Base-by-base conservation (phyloP, 257 asterid genomes). In the Solanum pinnatisectum region DNA sequence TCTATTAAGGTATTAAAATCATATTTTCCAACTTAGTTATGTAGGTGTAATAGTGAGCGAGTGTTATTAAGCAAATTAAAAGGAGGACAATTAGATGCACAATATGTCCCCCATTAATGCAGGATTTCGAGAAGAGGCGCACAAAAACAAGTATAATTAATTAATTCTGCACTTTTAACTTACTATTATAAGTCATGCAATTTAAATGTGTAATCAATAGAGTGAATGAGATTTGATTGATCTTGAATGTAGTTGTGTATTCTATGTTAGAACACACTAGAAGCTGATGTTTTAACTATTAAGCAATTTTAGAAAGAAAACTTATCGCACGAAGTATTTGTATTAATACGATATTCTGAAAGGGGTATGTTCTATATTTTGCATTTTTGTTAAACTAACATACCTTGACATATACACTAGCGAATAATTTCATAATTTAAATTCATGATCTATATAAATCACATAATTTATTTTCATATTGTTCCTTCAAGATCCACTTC, bases 21-120 rank as follows among this genome's bases (percentile, higher is more conserved):
- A 49, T 49, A 49, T 49, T 49, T 49, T 49, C 16, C 60, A 49
- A 49, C 3, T 49, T 49, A 49, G 23, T 49, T 49, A 49, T 5
- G 60, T 16, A 49, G 0, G 60, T 49, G 3, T 49, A 52, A 52
- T 49, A 16, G 60, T 52, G 0, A 52, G 23, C 9, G 0, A 0
- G 23, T 52, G 60, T 52, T 16, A 49, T 52, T 52, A 52, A 52
- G 60, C 60, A 52, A 52, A 52, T 52, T 49, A 2, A 49, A 0
- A 49, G 16, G 16, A 52, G 3, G 23, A 52, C 23, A 52, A 52
- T 52, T 52, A 16, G 9, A 52, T 52, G 60, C 60, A 52, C 9
- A 3, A 52, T 2, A 3, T 52, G 60, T 52, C 23, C 4, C 9
- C 0, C 10, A 52, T 52, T 52, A 52, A 52, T 52, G 63, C 8